Evolutionary conservation across 2,329 filamentous ascomycete species (phyloP).

Genomic region (Colletotrichum tropicale): DNA sequence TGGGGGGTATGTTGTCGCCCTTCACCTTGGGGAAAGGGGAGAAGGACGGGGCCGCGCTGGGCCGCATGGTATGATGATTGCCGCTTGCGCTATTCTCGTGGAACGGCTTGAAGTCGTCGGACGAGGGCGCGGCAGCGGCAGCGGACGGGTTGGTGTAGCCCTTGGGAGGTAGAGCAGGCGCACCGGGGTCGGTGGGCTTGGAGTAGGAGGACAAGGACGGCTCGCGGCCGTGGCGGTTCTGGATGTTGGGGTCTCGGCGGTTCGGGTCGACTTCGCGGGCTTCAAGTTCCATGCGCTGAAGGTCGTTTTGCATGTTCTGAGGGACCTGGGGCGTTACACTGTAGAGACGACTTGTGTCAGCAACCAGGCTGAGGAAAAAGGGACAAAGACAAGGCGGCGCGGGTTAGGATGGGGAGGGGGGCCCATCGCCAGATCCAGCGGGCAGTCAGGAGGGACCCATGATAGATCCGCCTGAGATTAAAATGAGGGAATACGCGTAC

Average conservation of each 20-base stretch:
- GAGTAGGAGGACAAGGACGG: slow-evolving; percentile 47
- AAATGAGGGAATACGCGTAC: slow-evolving; percentile 40
- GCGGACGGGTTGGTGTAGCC: slow-evolving; percentile 32
- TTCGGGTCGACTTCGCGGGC: slow-evolving; percentile 58
- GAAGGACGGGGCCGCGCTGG: slow-evolving; percentile 73
- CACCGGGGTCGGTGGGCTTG: slow-evolving; percentile 23
- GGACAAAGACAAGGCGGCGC: slow-evolving; percentile 2
- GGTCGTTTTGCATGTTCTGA: slow-evolving; percentile 93
- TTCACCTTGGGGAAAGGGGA: slow-evolving; percentile 89
- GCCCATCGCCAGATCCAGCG: slow-evolving; percentile 16
- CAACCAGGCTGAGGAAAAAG: slow-evolving; percentile 18
- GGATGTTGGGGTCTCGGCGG: slow-evolving; percentile 31
- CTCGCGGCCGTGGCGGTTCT: slow-evolving; percentile 43
- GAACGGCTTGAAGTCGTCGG: slow-evolving; percentile 43
- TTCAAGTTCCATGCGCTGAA: slow-evolving; percentile 89
- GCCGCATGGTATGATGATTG: slow-evolving; percentile 35
- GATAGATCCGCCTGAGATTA: slow-evolving; percentile 7
- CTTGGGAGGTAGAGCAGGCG: slow-evolving; percentile 5
- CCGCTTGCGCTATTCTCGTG: slow-evolving; percentile 38
- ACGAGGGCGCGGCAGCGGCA: slow-evolving; percentile 34
- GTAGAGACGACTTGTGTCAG: slow-evolving; percentile 42
- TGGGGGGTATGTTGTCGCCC: slow-evolving; percentile 88
- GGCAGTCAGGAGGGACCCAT: slow-evolving; percentile 12
- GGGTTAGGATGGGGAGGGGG: not conserved
- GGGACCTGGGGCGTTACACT: slow-evolving; percentile 96